Percentiles rank a stretch among this genome's conserved stretches.
Evolutionary conservation across 495 filamentous ascomycete species (phyloP).

Genomic region (Penicillium samsonianum): DNA sequence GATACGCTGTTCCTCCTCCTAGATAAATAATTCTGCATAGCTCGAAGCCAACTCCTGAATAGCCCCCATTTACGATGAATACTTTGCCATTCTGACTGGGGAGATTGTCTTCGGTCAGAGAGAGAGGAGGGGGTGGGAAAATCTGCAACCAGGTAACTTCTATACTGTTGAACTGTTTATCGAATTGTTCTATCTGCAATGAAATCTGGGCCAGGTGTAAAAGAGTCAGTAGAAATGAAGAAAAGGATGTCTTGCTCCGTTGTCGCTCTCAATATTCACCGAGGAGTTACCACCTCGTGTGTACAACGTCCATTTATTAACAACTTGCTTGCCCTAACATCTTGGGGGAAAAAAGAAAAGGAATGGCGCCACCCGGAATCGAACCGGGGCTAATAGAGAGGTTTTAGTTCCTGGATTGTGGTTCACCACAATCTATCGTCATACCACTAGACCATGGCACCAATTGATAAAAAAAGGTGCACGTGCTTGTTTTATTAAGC

Average conservation of each 20-base stretch:
- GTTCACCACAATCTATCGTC: no score
- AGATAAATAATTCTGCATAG: constrained; percentile 45
- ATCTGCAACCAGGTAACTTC: constrained; percentile 24
- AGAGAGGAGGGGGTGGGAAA: constrained; percentile 35
- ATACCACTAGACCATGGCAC: no score
- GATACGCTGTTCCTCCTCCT: constrained; percentile 43
- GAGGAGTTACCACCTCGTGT: not conserved
- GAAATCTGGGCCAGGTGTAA: not conserved
- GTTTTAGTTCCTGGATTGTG: no score
- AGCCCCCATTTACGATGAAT: constrained; percentile 44
- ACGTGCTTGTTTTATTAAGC: no score
- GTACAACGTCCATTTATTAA: not conserved
- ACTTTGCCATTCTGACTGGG: constrained; percentile 38
- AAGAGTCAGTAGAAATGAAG: not conserved
- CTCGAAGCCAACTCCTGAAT: constrained; percentile 46
- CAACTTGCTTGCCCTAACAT: not conserved
- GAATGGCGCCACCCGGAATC: constrained; percentile 7
- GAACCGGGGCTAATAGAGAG: constrained; percentile 6
- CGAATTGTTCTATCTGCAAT: not conserved
- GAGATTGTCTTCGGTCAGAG: constrained; percentile 34
- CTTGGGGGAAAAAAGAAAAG: not conserved
- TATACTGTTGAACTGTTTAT: not conserved
- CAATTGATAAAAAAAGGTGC: no score
- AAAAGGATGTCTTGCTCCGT: not conserved
- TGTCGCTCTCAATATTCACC: not conserved